Base-by-base conservation (phyloP, 805 yeast species). In the Suhomyces pyralidae region DNA sequence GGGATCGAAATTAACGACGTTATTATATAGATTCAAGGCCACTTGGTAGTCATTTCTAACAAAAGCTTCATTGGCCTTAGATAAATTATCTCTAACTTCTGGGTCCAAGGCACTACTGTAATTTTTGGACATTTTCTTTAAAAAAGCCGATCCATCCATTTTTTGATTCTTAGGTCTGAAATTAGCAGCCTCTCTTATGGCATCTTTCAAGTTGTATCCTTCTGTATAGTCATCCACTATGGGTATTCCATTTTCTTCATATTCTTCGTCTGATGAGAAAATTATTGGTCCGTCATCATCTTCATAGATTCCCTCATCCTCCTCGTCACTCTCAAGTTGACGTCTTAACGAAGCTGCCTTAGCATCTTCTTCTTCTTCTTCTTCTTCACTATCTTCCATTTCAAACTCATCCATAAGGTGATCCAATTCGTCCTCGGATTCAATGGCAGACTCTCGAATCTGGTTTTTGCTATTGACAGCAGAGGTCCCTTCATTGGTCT, bases 51-150 rank as follows among this genome's bases (percentile, higher is more conserved):
- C 86, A 47, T 79, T 78, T 28, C 79, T 64, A 1, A 88, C 96
- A 74, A 85, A 91, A 0, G 90, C 88, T 59, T 85, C 91, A 61
- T 90, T 88, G 1, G 96, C 97, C 58, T 78, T 77, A 8, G 93
- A 84, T 20, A 90, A 66, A 51, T 85, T 63, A 38, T 76, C 73
- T 46, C 85, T 76, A 2, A 90, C 88, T 65, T 88, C 96, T 0
- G 92, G 97, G 58, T 85, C 85, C 55, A 83, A 61, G 22, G 81
- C 81, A 48, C 76, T 68, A 38, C 73, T 65, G 22, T 79, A 52
- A 22, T 61, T 62, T 28, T 62, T 52, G 62, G 63, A 68, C 58
- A 74, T 66, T 55, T 67, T 71, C 12, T 79, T 62, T 54, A 72
- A 22, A 22, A 22, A 22, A 5, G 5, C 22, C 22, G 22, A 22